These are phyloP conservation scores for Podila clonocystis DNA, from an alignment of 192 early-diverging fungal species.

Conservation along the genomic window DNA sequence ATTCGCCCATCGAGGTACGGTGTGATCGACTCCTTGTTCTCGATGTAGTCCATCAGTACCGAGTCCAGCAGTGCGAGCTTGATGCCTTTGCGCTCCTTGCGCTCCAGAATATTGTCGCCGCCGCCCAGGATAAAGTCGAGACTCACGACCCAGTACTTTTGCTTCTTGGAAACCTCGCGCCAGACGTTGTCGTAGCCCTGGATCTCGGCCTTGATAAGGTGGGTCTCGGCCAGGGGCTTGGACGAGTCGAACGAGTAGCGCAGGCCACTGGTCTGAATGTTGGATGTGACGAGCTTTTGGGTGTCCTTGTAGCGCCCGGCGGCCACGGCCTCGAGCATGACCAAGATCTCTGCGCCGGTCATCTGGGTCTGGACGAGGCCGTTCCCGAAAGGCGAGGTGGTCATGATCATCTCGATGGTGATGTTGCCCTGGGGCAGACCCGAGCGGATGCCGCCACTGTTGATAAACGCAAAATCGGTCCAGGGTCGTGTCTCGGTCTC, in stretches of 20 bases:
- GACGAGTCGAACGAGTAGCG: constrained; percentile 51
- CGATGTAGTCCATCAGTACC: constrained; percentile 53
- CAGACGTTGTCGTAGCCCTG: constrained; percentile 44
- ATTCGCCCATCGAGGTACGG: constrained; percentile 52
- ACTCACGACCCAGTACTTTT: constrained; percentile 60
- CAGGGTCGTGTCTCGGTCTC: constrained; percentile 14
- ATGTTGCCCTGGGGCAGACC: constrained; percentile 63
- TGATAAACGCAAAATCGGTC: constrained; percentile 64
- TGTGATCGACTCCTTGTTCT: constrained; percentile 12
- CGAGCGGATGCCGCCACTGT: constrained; percentile 72
- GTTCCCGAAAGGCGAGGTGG: constrained; percentile 75
- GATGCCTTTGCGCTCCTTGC: constrained; percentile 18
- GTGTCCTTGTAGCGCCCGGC: constrained; percentile 36
- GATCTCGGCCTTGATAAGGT: constrained; percentile 21
- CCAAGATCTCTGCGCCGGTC: constrained; percentile 62
- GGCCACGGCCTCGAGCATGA: constrained; percentile 59
- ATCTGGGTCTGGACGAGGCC: constrained; percentile 55
- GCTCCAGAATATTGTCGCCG: constrained; percentile 68
- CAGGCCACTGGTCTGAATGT: constrained; percentile 72
- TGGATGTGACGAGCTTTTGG: constrained; percentile 55
- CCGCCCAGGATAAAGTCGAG: constrained; percentile 69
- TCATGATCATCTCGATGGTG: constrained; percentile 65
- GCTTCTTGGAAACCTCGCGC: constrained; percentile 44
- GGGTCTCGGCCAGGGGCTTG: constrained; percentile 9
- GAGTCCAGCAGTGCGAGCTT: constrained; percentile 26